Evolutionary conservation across 2,329 filamentous ascomycete species (phyloP).

Genomic region (Colletotrichum navitas): DNA sequence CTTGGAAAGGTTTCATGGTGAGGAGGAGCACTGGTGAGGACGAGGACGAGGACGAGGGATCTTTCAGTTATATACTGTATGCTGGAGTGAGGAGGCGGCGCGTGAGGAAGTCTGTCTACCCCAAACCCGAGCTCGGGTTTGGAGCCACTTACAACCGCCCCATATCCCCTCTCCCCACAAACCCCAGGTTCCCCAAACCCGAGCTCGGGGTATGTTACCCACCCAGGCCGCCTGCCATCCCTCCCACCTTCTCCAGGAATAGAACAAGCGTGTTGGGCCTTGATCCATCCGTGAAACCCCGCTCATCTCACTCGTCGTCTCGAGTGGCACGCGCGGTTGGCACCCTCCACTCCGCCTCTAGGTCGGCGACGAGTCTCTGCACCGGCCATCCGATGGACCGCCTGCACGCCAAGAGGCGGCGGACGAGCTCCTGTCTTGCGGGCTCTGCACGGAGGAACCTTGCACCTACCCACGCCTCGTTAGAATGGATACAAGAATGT

Average conservation of each 20-base stretch:
- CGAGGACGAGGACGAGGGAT: not conserved
- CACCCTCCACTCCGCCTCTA: conserved; percentile 48
- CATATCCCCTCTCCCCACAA: not conserved
- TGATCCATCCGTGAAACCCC: not conserved
- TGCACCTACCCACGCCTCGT: conserved; percentile 44
- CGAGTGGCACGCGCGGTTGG: not conserved
- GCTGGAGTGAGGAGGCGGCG: conserved; percentile 2
- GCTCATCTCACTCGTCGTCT: conserved; percentile 1
- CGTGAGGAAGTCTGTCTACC: not conserved
- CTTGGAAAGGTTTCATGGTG: not conserved
- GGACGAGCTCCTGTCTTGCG: conserved; percentile 50
- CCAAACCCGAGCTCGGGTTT: conserved; percentile 48
- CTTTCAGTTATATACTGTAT: not conserved
- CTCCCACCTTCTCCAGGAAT: not conserved
- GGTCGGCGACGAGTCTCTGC: conserved; percentile 49
- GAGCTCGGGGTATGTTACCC: conserved; percentile 49
- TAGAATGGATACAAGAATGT: not conserved
- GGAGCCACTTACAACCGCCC: not conserved
- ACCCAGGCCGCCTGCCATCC: not conserved
- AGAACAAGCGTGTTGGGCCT: not conserved
- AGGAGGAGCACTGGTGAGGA: not conserved
- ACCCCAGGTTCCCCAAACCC: conserved; percentile 44
- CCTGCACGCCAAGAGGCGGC: conserved; percentile 51
- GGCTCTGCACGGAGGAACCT: conserved; percentile 48
- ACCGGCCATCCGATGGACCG: conserved; percentile 56